Percentiles rank a stretch among this genome's conserved stretches.
Conservation (phyloP, 106 monocot genomes). For the Dendrobium chrysotoxum region DNA sequence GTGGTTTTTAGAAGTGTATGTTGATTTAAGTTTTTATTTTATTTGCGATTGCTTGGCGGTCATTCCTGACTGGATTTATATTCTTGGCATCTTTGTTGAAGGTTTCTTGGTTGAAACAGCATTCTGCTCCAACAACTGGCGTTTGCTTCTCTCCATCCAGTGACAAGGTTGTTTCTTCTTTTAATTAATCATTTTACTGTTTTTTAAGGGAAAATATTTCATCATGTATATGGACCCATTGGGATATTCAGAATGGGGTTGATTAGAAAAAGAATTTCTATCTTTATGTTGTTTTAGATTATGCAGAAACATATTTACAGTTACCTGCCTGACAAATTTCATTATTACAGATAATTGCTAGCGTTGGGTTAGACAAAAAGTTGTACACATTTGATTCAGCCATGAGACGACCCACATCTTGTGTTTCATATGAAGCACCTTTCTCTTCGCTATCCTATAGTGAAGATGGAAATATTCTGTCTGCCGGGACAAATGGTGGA, state of each 20-base stretch:
- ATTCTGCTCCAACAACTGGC: conserved; percentile 95
- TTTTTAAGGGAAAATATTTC: background rate
- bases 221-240: background rate
- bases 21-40: background rate
- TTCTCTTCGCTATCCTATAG: conserved; percentile 80
- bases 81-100: conserved; percentile 18
- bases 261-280: background rate
- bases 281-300: background rate
- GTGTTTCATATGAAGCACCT: conserved; percentile 67
- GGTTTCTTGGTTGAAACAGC: conserved; percentile 96
- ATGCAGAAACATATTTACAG: background rate
- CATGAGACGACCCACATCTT: conserved; percentile 43
- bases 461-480: conserved; percentile 76
- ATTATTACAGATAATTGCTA: conserved; percentile 67
- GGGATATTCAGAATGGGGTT: background rate
- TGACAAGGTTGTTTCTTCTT: conserved; percentile 64
- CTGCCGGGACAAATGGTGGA: conserved; percentile 90
- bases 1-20: background rate
- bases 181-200: background rate
- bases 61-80: background rate
- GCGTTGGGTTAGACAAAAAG: conserved; percentile 93
- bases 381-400: conserved; percentile 70
- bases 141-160: conserved; percentile 84
- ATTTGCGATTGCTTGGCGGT: background rate
- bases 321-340: background rate